Percentiles rank a stretch among this genome's conserved stretches.
These are phyloP conservation scores for Panus rudis DNA, from an alignment of 768 basidiomycete species.

Conservation along the genomic window DNA sequence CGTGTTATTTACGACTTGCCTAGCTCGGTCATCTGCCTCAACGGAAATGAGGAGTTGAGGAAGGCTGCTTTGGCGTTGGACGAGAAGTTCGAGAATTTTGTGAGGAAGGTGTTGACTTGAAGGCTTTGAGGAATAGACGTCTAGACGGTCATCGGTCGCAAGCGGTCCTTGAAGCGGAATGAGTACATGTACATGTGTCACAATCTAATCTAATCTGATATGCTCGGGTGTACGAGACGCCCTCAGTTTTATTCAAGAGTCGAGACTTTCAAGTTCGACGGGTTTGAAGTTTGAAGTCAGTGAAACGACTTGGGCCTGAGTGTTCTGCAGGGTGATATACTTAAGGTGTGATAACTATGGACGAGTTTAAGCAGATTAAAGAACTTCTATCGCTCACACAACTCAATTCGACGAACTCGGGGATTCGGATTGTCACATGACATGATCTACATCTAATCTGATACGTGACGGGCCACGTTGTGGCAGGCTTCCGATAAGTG, in stretches of 20 bases:
- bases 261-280: not conserved
- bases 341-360: too few species aligned
- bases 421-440: too few species aligned
- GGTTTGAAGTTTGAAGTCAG: not conserved
- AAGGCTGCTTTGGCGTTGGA: constrained; percentile 30
- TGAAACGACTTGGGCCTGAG: too few species aligned
- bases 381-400: too few species aligned
- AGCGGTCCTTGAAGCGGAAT: not conserved
- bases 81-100: constrained; percentile 36
- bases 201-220: not conserved
- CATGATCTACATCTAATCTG: too few species aligned
- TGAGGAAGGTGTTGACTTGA: constrained; percentile 21
- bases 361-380: too few species aligned
- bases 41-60: constrained; percentile 27
- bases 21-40: constrained; percentile 32
- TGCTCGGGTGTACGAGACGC: not conserved
- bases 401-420: too few species aligned
- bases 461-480: too few species aligned
- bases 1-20: constrained; percentile 41
- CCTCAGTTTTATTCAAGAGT: not conserved
- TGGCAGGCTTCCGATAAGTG: too few species aligned
- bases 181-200: not conserved
- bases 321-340: too few species aligned
- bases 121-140: not conserved
- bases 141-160: constrained; percentile 1